These are phyloP conservation scores for Acanthamoeba lenticulata DNA, from an alignment of 208 protist species.

Conservation along the genomic window DNA sequence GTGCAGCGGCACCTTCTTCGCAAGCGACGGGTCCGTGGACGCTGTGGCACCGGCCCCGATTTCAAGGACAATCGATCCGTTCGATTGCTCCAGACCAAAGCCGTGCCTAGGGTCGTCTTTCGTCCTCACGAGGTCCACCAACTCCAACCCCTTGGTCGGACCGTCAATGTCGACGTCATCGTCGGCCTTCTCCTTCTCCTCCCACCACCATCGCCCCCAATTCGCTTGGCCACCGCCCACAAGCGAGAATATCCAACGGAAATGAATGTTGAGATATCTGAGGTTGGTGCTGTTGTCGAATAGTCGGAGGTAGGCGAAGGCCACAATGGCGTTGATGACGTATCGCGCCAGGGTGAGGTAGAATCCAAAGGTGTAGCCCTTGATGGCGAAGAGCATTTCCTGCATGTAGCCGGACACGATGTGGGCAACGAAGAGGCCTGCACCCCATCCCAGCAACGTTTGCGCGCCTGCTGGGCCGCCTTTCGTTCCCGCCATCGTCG, in stretches of 20 bases:
- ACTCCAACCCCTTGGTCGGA: not conserved
- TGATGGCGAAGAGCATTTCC: slow-evolving; percentile 11
- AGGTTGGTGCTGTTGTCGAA: not conserved
- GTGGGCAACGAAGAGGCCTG: not conserved
- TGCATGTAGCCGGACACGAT: slow-evolving; percentile 10
- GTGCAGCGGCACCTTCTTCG: not conserved
- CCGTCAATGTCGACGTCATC: not conserved
- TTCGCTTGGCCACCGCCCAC: not conserved
- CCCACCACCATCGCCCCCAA: not conserved
- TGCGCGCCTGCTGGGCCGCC: not conserved
- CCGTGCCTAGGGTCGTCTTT: not conserved
- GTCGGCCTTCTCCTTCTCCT: not conserved
- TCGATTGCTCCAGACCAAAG: not conserved
- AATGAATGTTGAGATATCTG: not conserved
- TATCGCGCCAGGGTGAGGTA: slow-evolving; percentile 24
- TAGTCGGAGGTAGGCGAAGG: not conserved
- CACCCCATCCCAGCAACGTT: not conserved
- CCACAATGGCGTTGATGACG: not conserved
- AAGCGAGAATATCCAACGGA: not conserved
- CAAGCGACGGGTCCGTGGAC: not conserved
- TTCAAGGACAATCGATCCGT: not conserved
- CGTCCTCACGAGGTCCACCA: not conserved
- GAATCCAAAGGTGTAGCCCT: slow-evolving; percentile 34
- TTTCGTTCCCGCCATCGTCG: not conserved
- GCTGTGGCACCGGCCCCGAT: not conserved